Conservation (phyloP, 176 grass and related monocot genomes). For the Oryza rufipogon region DNA sequence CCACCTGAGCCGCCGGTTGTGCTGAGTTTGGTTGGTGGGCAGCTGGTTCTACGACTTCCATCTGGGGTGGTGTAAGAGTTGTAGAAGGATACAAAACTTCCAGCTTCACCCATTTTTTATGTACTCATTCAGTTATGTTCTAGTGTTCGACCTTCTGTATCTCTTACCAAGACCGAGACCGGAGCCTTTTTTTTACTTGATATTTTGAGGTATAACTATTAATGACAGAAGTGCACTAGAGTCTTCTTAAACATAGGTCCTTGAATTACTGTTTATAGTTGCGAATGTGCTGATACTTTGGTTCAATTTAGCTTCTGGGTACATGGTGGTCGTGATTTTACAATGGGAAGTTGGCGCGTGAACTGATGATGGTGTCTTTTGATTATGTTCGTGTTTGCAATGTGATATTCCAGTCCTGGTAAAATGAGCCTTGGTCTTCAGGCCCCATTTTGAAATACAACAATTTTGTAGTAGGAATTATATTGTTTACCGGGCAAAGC, state of each 20-base stretch:
- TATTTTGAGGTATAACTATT: constrained; percentile 43
- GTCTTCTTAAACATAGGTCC: constrained; percentile 38
- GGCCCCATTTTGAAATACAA: too few species aligned
- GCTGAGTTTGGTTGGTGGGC: constrained; percentile 69
- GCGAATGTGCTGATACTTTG: constrained; percentile 3
- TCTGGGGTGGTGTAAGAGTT: constrained; percentile 82
- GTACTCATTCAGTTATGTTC: constrained; percentile 43
- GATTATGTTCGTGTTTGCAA: neutral
- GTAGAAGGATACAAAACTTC: constrained; percentile 15
- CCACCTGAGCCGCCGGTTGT: too few species aligned
- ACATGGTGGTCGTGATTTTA: constrained; percentile 21
- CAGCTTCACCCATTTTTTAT: constrained; percentile 42
- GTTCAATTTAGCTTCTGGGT: neutral
- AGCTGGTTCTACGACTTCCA: constrained; percentile 90
- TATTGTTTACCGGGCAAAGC: too few species aligned
- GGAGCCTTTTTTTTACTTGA: constrained; percentile 33
- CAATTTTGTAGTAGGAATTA: too few species aligned
- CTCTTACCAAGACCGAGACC: constrained; percentile 38
- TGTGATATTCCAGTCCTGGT: neutral
- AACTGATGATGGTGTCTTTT: neutral
- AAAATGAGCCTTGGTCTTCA: neutral
- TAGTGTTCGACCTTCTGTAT: constrained; percentile 33
- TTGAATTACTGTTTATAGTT: constrained; percentile 29
- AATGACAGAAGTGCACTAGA: constrained; percentile 24
- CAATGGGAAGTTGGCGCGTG: neutral